Evolutionary conservation across 164 flowering plant genomes (phyloP).

Genomic region (Houttuynia cordata): DNA sequence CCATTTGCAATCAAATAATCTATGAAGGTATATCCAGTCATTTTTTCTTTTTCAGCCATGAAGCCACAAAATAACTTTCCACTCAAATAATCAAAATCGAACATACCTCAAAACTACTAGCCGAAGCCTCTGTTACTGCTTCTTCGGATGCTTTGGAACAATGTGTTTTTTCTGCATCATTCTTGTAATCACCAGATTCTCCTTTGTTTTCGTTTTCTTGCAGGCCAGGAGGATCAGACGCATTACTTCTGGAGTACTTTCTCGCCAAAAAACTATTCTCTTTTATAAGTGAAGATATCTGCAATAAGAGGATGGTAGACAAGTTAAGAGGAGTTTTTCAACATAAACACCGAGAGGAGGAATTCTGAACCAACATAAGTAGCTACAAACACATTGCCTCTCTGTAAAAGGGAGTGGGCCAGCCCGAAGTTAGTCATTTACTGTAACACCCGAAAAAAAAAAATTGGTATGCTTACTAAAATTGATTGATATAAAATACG

Average conservation of each 20-base stretch:
- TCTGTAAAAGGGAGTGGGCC: too few species aligned
- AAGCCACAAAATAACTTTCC: not conserved
- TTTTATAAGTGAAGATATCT: slow-evolving; percentile 41
- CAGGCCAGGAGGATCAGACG: slow-evolving; percentile 1
- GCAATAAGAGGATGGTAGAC: slow-evolving; percentile 11
- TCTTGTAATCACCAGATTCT: slow-evolving; percentile 8
- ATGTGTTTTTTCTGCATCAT: slow-evolving; percentile 13
- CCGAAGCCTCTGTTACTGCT: slow-evolving; percentile 12
- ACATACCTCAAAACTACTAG: slow-evolving; percentile 27
- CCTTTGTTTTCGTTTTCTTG: slow-evolving; percentile 9
- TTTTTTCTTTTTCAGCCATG: not conserved
- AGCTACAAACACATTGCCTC: not conserved
- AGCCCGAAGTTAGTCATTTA: too few species aligned
- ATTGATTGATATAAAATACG: too few species aligned
- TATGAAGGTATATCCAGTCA: not conserved
- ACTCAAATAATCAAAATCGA: not conserved
- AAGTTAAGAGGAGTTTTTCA: not conserved
- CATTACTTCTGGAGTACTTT: slow-evolving; percentile 14
- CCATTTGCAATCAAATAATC: not conserved
- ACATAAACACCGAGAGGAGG: not conserved
- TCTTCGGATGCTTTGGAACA: slow-evolving; percentile 17
- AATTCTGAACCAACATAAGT: not conserved
- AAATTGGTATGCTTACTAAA: too few species aligned
- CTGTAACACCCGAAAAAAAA: too few species aligned
- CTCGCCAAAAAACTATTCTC: slow-evolving; percentile 31